Base-by-base conservation (phyloP, 495 filamentous ascomycete genomes). In the Annulohypoxylon nitens region DNA sequence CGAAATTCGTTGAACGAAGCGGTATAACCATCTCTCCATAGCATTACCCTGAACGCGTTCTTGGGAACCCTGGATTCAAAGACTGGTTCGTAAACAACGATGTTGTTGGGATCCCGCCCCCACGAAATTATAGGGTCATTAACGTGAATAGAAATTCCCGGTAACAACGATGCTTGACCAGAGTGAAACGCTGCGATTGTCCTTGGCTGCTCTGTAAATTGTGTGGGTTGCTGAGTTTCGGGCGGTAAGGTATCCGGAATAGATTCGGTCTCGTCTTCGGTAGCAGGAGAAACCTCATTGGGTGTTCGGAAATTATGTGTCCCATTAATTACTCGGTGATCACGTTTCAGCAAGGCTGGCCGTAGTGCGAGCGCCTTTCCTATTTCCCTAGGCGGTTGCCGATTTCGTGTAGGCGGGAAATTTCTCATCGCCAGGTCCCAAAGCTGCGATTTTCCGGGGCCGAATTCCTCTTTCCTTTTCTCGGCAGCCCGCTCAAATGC, bases 31-130 rank as follows among this genome's bases (percentile, higher is more conserved):
- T 87, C 85, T 25, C 88, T 88, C 87, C 90, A 93, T 71, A 94
- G 89, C 14, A 90, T 84, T 60, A 98, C 85, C 70, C 91, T 90
- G 72, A 97, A 87, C n/a, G 91, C 94, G 61, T 89, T 89, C 74
- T 94, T 94, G 4, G 94, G 93, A 34, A 98, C 89, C 20, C 88
- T 90, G 4, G 82, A 86, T 68, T 97, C 92, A 58, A 79, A 75
- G 33, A 75, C 78, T 33, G 87, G 81, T 1, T 87, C 78, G 73
- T 93, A 90, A 33, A 88, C 80, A 60, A 90, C 78, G 12, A 89
- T 92, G 60, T 91, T 92, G 16, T 79, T 76, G 0, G 74, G 78
- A 0, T 87, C 86, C 14, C 95, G 90, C 36, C 95, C 95, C 90
- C 92, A 98, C 2, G 89, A 90, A 0, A 90, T 88, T 79, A 92